Conservation (phyloP, 805 yeast genomes). For the Grigorovia humatica region DNA sequence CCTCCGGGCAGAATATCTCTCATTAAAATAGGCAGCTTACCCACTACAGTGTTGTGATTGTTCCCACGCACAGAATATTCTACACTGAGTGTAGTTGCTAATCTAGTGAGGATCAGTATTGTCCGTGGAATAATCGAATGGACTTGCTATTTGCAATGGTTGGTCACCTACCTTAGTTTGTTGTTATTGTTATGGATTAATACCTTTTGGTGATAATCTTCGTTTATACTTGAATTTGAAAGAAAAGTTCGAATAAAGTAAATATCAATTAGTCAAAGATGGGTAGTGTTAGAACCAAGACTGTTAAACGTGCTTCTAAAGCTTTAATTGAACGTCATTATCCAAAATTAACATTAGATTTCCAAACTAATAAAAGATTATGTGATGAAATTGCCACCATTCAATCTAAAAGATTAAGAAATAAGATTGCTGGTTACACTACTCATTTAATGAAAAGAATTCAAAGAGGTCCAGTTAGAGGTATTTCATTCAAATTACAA, state of each 20-base stretch:
- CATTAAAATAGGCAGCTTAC: background rate
- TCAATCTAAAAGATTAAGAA: constrained; percentile 99
- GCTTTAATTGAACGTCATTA: constrained; percentile 98
- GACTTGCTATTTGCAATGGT: background rate
- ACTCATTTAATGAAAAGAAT: constrained; percentile 99
- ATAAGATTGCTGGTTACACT: constrained; percentile 99
- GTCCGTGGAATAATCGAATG: background rate
- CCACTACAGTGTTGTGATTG: background rate
- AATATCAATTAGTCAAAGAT: background rate
- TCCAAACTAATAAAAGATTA: constrained; percentile 99
- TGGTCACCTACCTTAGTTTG: background rate
- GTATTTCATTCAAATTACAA: constrained; percentile 99
- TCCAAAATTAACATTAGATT: constrained; percentile 98
- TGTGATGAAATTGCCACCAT: constrained; percentile 97
- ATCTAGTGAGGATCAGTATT: background rate
- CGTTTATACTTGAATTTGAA: background rate
- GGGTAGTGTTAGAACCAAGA: constrained; percentile 99
- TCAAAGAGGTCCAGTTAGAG: constrained; percentile 99
- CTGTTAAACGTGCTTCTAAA: constrained; percentile 99
- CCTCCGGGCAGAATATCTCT: background rate
- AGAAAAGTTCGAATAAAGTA: background rate
- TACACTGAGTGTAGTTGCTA: background rate
- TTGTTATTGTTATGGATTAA: background rate
- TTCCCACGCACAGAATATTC: background rate
- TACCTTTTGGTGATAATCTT: background rate